A percentile compares a stretch with the other conserved stretches of the same genome.
Evolutionary conservation across 2,329 filamentous ascomycete species (phyloP).

Genomic region (Sclerotiophoma versabilis): DNA sequence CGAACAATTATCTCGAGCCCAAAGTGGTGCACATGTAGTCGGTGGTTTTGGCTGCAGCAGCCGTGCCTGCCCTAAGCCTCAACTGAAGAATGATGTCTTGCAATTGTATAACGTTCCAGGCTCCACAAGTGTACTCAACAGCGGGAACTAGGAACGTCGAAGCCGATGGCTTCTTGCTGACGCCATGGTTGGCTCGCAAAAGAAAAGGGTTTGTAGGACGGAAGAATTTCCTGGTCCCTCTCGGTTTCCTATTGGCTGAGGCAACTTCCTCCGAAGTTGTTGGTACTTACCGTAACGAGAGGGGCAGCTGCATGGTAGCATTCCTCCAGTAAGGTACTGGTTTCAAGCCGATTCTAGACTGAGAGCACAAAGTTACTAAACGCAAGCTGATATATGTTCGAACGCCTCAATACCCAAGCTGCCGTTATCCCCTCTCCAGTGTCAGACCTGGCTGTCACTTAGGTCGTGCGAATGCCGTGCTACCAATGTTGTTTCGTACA

Average conservation of each 20-base stretch:
- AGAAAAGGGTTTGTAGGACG: not conserved
- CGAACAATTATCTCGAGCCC: too few species aligned
- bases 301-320: not conserved
- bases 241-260: not conserved
- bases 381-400: not conserved
- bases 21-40: too few species aligned
- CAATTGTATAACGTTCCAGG: too few species aligned
- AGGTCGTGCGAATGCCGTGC: not conserved
- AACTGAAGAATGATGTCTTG: too few species aligned
- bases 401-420: not conserved
- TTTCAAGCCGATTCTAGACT: not conserved
- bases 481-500: not conserved
- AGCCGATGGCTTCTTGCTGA: not conserved
- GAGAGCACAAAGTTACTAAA: not conserved
- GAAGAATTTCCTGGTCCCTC: not conserved
- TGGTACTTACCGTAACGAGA: not conserved
- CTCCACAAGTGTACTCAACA: too few species aligned
- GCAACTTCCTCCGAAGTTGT: not conserved
- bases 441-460: not conserved
- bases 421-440: not conserved
- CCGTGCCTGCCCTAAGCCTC: too few species aligned
- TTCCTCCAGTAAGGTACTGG: not conserved
- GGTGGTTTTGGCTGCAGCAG: too few species aligned
- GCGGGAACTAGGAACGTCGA: too few species aligned
- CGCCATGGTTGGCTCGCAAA: too few species aligned